Base-by-base conservation (phyloP, 441 rosid species). In the Eutrema salsugineum region DNA sequence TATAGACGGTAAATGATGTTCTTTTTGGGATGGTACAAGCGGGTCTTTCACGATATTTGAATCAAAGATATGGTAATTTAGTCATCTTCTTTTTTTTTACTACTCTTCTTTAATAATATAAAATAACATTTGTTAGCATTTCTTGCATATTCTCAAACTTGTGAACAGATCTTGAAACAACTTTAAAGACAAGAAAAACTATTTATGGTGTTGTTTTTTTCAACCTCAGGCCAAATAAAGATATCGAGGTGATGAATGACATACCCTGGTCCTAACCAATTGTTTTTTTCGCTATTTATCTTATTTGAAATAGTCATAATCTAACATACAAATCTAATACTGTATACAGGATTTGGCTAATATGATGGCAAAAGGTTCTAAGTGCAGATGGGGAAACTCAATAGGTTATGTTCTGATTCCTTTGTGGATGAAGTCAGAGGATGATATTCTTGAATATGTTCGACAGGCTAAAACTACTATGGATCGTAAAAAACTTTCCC, bases 1-100 rank as follows among this genome's bases (percentile, higher is more conserved):
- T 30, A 19, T 57, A 91, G 96, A 90, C 93, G 0, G n/a, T 90
- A 50, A 90, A 88, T 35, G 96, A 88, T 78, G 88, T 88, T 8
- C 30, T 92, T 17, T 5, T 88, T 24, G 96, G 96, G 58, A 62
- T 85, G 51, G 81, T 84, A 53, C 87, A 90, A 71, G 93, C 93
- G 28, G 93, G 85, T 35, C 85, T 90, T 28, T 86, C 93, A 0
- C 73, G 75, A 24, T 87, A 88, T 70, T 75, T 90, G 36, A 49
- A 71, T 44, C 36, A 83, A 20, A 81, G 70, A 85, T 76, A 66
- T n/a, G 87, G 94, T 84, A 64, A 63, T 24, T 35, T 9, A 6
- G 32, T 15, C n/a, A n/a, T n/a, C n/a, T n/a, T n/a, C n/a, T n/a
- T n/a, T n/a, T n/a, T n/a, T n/a, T n/a, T n/a, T n/a, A n/a, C n/a